A percentile compares a stretch with the other conserved stretches of the same genome.
phyloP scores from a whole-genome alignment of 495 filamentous ascomycete genomes.

The Pseudevernia furfuracea region DNA sequence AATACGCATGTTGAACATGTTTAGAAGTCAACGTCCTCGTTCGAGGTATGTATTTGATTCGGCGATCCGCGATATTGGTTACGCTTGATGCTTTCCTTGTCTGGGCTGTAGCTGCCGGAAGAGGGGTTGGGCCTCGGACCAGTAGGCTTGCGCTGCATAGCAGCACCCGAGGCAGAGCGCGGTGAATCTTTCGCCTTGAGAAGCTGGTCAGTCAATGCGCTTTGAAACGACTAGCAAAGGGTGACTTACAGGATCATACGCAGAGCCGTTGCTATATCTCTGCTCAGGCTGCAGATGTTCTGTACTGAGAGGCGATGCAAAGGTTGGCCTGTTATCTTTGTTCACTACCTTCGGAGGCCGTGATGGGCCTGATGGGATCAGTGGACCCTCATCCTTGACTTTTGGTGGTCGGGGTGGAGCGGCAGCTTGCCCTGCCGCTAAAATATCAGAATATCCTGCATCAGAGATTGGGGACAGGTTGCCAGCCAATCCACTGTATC shows the following conservation, averaged over 20 bases:
- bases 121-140: conserved; percentile 47
- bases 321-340: conserved; percentile 33
- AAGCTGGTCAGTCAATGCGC: neutral
- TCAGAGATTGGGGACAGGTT: conserved; percentile 49
- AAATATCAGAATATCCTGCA: conserved; percentile 41
- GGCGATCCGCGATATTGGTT: conserved; percentile 43
- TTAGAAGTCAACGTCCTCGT: conserved; percentile 17
- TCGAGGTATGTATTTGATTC: conserved; percentile 33
- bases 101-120: conserved; percentile 40
- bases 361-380: conserved; percentile 36
- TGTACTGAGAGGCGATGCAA: conserved; percentile 28
- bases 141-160: conserved; percentile 48
- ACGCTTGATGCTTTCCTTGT: conserved; percentile 35
- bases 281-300: conserved; percentile 36
- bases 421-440: conserved; percentile 29
- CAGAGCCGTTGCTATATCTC: conserved; percentile 22
- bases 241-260: conserved; percentile 19
- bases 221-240: neutral
- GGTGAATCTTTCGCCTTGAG: conserved; percentile 29
- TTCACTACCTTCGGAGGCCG: conserved; percentile 40
- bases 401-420: conserved; percentile 48
- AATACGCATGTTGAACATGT: neutral
- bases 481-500: conserved; percentile 38
- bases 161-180: conserved; percentile 34
- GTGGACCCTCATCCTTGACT: conserved; percentile 45